Base-by-base conservation (phyloP, 257 asterid species). In the Nemophila menziesii region DNA sequence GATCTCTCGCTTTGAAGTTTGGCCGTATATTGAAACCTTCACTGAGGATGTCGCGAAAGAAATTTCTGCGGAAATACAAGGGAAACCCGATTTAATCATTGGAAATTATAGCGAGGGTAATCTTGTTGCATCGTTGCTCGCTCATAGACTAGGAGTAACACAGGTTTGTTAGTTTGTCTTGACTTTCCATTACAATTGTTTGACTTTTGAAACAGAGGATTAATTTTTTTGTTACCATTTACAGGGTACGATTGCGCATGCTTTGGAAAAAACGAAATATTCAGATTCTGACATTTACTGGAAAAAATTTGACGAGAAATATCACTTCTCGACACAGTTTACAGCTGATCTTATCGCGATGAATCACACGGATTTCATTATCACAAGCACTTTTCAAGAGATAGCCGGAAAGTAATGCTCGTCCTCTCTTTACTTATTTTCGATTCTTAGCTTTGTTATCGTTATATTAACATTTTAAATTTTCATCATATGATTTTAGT, bases 11-110 rank as follows among this genome's bases (percentile, higher is more conserved):
- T 85, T 90, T 21, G 99, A 90, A 66, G 99, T 90, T 44, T 90
- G 96, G 99, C 96, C 99, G 0, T 90, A 85, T 71, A 90, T 90
- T 87, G 99, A 82, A 64, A 85, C 92, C 13, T 90, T 85, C 82
- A 67, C 84, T 18, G 94, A 85, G 92, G 99, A 90, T 59, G 87
- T 79, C n/a, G 92, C 89, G 6, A 85, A 75, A 54, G 99, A 90
- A 65, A 53, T 85, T 41, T 64, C 76, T 6, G 76, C 71, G 9
- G 99, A 85, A 56, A 57, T 90, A 54, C 67, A 84, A 56, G 86
- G 81, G 5, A 85, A 74, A 66, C 99, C 99, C 0, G 99, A 90
- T 58, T 66, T 90, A 67, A 79, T 90, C 43, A 85, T 90, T 8
- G 96, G 99, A 3, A 90, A 90, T 65, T 90, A 90, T 16, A 90